Evolutionary conservation across 192 early-diverging fungal species (phyloP).

Genomic region (Chytriomyces sp.): DNA sequence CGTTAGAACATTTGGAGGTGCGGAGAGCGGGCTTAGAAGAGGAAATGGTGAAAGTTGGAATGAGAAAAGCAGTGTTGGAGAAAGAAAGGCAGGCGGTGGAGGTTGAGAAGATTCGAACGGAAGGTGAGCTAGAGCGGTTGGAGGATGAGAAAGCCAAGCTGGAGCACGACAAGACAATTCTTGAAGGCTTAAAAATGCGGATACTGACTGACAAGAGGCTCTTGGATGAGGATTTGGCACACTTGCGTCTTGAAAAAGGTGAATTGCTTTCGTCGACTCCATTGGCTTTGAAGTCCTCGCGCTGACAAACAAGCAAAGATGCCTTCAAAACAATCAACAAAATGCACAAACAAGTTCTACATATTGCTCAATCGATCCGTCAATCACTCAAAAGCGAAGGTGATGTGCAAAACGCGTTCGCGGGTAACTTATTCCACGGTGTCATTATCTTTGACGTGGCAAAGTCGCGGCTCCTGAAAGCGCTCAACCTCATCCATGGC

Average conservation of each 20-base stretch:
- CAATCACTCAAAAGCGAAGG: not conserved
- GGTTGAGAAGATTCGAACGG: slow-evolving; percentile 10
- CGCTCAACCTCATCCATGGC: not conserved
- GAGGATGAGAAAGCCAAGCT: slow-evolving; percentile 1
- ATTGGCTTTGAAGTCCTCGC: too few species aligned
- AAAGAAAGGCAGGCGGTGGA: slow-evolving; percentile 31
- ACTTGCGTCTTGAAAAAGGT: too few species aligned
- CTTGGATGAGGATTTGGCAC: too few species aligned
- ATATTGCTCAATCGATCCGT: not conserved
- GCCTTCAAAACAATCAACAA: not conserved
- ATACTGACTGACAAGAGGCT: too few species aligned
- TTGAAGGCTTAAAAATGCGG: too few species aligned
- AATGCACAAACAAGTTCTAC: not conserved
- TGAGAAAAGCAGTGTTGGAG: slow-evolving; percentile 34
- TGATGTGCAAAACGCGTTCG: not conserved
- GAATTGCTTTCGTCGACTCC: too few species aligned
- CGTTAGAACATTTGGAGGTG: slow-evolving; percentile 30
- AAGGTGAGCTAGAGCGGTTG: slow-evolving; percentile 2
- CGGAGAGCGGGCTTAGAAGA: slow-evolving; percentile 20
- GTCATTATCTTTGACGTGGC: not conserved
- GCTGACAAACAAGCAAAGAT: not conserved
- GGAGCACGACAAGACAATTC: not conserved
- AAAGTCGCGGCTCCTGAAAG: not conserved
- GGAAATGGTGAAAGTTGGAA: slow-evolving; percentile 35
- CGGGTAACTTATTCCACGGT: slow-evolving; percentile 1